Percentiles rank a stretch among this genome's conserved stretches.
Evolutionary conservation across 345 rosid species (phyloP).

Genomic region (Triadica sebifera): DNA sequence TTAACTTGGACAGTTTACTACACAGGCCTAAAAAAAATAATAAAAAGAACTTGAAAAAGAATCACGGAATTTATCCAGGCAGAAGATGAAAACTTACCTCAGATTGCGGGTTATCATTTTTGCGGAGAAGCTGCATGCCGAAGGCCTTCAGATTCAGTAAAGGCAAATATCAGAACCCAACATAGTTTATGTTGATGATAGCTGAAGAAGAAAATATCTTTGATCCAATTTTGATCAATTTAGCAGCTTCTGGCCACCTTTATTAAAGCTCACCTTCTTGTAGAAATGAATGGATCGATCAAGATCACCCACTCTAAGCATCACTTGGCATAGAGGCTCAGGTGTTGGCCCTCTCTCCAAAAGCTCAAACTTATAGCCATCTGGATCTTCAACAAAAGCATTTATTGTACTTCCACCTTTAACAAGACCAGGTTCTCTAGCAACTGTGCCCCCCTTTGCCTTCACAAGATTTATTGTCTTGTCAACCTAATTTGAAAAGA

Average conservation of each 20-base stretch:
- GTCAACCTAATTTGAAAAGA: slow-evolving; percentile 9
- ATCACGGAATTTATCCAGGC: neutral
- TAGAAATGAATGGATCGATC: slow-evolving; percentile 21
- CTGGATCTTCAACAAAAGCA: slow-evolving; percentile 25
- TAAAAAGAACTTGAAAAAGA: neutral
- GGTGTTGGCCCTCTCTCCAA: slow-evolving; percentile 21
- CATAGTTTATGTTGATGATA: neutral
- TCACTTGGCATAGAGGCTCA: slow-evolving; percentile 29
- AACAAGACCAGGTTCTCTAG: slow-evolving; percentile 12
- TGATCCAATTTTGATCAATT: neutral
- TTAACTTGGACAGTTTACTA: neutral
- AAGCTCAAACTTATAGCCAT: slow-evolving; percentile 23
- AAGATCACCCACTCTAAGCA: slow-evolving; percentile 32
- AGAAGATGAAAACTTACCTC: slow-evolving; percentile 3
- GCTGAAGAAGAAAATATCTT: neutral
- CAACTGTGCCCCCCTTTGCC: slow-evolving; percentile 25
- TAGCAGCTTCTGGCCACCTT: neutral
- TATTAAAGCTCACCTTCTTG: slow-evolving; percentile 18
- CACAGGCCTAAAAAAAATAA: neutral
- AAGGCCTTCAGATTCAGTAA: slow-evolving; percentile 27
- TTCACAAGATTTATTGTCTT: slow-evolving; percentile 19
- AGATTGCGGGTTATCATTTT: slow-evolving; percentile 18
- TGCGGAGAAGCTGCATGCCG: slow-evolving; percentile 26
- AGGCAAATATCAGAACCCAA: slow-evolving; percentile 4
- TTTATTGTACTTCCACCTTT: slow-evolving; percentile 13